phyloP scores from a whole-genome alignment of 1,139 yeast genomes.

The Kurtzmaniella quercitrusa region DNA sequence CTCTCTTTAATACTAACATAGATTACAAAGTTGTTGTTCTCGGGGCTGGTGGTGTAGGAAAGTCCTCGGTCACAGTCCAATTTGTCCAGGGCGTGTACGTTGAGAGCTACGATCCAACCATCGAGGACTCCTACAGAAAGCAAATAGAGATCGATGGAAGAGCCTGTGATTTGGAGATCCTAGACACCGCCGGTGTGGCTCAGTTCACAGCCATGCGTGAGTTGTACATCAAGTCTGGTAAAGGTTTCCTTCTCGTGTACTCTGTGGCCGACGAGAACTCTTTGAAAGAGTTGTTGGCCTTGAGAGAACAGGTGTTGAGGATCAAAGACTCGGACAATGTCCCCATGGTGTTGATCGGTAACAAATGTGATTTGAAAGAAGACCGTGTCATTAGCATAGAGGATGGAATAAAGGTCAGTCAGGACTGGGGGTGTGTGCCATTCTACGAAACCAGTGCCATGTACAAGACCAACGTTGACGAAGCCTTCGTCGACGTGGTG shows the following conservation, averaged over 20 bases:
- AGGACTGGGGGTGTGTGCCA: constrained; percentile 83
- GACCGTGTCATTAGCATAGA: constrained; percentile 74
- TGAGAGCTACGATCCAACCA: constrained; percentile 48
- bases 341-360: constrained; percentile 86
- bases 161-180: constrained; percentile 73
- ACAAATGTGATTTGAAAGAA: constrained; percentile 75
- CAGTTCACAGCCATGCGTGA: constrained; percentile 58
- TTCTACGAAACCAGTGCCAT: constrained; percentile 94
- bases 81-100: constrained; percentile 50
- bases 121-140: constrained; percentile 78
- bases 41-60: constrained; percentile 54
- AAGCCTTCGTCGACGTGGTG: constrained; percentile 85
- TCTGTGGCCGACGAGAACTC: constrained; percentile 87
- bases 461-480: constrained; percentile 84
- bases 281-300: constrained; percentile 72
- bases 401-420: constrained; percentile 80
- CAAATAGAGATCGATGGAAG: constrained; percentile 90
- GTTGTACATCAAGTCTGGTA: constrained; percentile 78
- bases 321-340: constrained; percentile 78
- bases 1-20: constrained; percentile 8
- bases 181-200: constrained; percentile 51
- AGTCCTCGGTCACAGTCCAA: constrained; percentile 48
- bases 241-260: constrained; percentile 83
- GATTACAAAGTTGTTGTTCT: constrained; percentile 47
- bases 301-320: constrained; percentile 83